phyloP scores from a whole-genome alignment of 2,329 filamentous ascomycete species.

The Trichoderma brevicompactum region DNA sequence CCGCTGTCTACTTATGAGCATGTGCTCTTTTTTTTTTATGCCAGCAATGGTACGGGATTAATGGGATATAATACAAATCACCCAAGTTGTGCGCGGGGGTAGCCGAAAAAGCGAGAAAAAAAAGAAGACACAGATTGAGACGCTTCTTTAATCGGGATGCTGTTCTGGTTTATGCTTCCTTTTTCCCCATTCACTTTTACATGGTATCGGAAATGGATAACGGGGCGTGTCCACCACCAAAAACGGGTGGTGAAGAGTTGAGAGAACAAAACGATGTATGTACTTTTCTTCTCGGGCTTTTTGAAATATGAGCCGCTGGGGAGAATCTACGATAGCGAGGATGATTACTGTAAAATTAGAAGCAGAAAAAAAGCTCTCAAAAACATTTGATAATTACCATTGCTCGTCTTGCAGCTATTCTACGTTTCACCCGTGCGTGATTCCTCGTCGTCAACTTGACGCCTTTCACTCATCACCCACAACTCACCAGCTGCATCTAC shows the following conservation, averaged over 20 bases:
- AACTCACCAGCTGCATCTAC: not conserved
- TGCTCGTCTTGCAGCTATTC: not conserved
- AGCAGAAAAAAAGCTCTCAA: not conserved
- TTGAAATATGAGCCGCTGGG: not conserved
- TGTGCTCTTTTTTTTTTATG: not conserved
- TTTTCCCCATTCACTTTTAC: not conserved
- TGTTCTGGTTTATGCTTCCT: not conserved
- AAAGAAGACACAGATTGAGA: conserved; percentile 7
- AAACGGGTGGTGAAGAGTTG: not conserved
- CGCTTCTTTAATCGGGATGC: not conserved
- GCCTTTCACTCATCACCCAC: not conserved
- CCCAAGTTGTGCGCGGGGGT: not conserved
- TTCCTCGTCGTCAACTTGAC: not conserved
- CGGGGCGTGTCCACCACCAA: conserved; percentile 7
- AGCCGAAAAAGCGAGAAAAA: not conserved
- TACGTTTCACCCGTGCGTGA: not conserved
- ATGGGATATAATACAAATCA: not conserved
- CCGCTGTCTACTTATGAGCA: not conserved
- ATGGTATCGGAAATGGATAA: conserved; percentile 15
- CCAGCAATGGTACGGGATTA: conserved; percentile 1
- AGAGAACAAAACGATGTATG: conserved; percentile 14
- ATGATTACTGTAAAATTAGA: conserved; percentile 12
- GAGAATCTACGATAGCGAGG: not conserved
- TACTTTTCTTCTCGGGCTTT: not conserved
- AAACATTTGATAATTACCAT: conserved; percentile 16